Conservation (phyloP, 2,329 filamentous ascomycete genomes). For the Curvularia eragrostidis region DNA sequence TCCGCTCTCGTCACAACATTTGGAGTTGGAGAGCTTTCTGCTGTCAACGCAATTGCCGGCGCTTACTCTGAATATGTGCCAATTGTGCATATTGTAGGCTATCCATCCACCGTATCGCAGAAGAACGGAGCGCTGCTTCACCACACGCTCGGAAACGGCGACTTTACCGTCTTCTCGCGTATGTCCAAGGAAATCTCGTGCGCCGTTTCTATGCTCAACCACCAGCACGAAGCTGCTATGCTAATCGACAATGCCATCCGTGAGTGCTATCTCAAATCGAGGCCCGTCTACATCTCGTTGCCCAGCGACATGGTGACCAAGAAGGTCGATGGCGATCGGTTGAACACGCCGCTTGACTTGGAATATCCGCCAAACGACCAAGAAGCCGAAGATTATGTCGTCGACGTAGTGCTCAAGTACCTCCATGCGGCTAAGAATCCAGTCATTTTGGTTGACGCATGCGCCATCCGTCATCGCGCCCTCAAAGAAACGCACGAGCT, state of each 20-base stretch:
- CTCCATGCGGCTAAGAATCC: constrained; percentile 76
- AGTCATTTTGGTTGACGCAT: constrained; percentile 82
- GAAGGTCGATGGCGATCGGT: constrained; percentile 75
- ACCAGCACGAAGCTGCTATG: constrained; percentile 71
- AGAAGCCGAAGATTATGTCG: constrained; percentile 81
- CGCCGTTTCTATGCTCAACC: constrained; percentile 72
- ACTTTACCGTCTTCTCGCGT: constrained; percentile 82
- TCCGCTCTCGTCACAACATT: constrained; percentile 57
- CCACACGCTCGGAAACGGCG: constrained; percentile 61
- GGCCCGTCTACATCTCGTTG: constrained; percentile 83
- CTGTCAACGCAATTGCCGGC: constrained; percentile 57
- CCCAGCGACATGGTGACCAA: constrained; percentile 80
- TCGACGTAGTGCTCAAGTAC: constrained; percentile 76
- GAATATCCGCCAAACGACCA: constrained; percentile 68
- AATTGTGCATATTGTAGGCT: constrained; percentile 57
- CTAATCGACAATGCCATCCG: constrained; percentile 80
- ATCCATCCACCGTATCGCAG: constrained; percentile 52
- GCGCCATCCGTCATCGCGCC: constrained; percentile 77
- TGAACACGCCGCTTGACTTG: constrained; percentile 75
- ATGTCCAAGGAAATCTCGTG: constrained; percentile 78
- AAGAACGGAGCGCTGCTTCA: constrained; percentile 54
- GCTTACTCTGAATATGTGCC: constrained; percentile 57
- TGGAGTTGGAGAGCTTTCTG: constrained; percentile 57
- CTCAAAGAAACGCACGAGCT: constrained; percentile 75
- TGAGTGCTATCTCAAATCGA: constrained; percentile 74